Conservation (phyloP, 1,139 yeast species). For the Zygoascus meyerae region DNA sequence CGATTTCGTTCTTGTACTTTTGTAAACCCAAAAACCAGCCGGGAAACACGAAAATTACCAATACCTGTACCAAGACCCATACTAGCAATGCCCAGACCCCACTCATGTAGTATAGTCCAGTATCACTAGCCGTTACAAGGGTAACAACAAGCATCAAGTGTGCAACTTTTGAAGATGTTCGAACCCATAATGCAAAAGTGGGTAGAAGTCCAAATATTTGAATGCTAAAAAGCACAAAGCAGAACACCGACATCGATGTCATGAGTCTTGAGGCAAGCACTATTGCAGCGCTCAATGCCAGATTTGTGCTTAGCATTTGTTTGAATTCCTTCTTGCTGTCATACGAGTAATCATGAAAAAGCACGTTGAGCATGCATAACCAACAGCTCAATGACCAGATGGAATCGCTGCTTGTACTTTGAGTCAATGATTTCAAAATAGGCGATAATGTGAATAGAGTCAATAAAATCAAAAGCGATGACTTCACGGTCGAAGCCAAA, state of each 20-base stretch:
- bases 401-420: constrained; percentile 87
- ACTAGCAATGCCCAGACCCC: constrained; percentile 41
- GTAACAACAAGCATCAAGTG: constrained; percentile 26
- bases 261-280: constrained; percentile 80
- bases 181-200: constrained; percentile 54
- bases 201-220: constrained; percentile 72
- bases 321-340: constrained; percentile 30
- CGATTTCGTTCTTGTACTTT: constrained; percentile 77
- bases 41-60: constrained; percentile 57
- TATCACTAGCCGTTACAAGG: constrained; percentile 26
- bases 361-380: constrained; percentile 60
- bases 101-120: constrained; percentile 34
- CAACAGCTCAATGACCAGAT: constrained; percentile 90
- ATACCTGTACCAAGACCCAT: constrained; percentile 47
- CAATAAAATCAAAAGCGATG: constrained; percentile 62
- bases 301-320: constrained; percentile 74
- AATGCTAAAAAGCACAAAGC: constrained; percentile 69
- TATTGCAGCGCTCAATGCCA: constrained; percentile 79
- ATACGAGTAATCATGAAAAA: constrained; percentile 57
- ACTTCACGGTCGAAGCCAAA: constrained; percentile 42
- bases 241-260: constrained; percentile 71
- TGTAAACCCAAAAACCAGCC: constrained; percentile 66
- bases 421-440: constrained; percentile 78
- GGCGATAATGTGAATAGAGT: constrained; percentile 78
- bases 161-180: constrained; percentile 26